phyloP scores from a whole-genome alignment of 129 eudicot species.

The sunflower (Helianthus annuus) region DNA sequence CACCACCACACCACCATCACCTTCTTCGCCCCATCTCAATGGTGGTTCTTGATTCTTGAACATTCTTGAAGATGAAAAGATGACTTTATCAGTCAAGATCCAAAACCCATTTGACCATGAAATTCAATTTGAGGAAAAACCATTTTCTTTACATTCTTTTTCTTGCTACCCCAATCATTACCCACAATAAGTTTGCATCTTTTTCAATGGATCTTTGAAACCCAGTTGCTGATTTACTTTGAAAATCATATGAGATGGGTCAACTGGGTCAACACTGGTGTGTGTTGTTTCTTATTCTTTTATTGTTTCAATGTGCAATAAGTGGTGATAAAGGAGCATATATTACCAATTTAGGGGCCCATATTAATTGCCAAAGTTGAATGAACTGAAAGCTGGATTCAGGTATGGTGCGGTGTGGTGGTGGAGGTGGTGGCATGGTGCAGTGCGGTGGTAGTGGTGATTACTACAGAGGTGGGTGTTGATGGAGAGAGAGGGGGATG shows the following conservation, averaged over 20 bases:
- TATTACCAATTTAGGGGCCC: too few species aligned
- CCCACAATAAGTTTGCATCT: conserved; percentile 35
- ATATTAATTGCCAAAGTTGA: too few species aligned
- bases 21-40: too few species aligned
- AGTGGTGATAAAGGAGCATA: conserved; percentile 58
- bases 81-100: conserved; percentile 28
- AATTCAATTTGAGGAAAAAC: conserved; percentile 18
- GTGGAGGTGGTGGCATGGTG: too few species aligned
- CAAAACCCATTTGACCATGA: conserved; percentile 26
- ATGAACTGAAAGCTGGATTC: too few species aligned
- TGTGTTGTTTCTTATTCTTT: conserved; percentile 1
- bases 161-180: conserved; percentile 24
- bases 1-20: too few species aligned
- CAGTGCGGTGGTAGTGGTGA: too few species aligned
- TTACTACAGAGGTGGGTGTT: too few species aligned
- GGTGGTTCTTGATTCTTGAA: conserved; percentile 23
- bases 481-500: too few species aligned
- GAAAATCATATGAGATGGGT: conserved; percentile 16
- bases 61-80: conserved; percentile 26
- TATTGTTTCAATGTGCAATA: conserved; percentile 20
- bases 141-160: not conserved
- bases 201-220: conserved; percentile 31
- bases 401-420: too few species aligned
- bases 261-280: conserved; percentile 25
- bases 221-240: not conserved